Evolutionary conservation across 129 eudicot species (phyloP).

Genomic region (Arctium minus): DNA sequence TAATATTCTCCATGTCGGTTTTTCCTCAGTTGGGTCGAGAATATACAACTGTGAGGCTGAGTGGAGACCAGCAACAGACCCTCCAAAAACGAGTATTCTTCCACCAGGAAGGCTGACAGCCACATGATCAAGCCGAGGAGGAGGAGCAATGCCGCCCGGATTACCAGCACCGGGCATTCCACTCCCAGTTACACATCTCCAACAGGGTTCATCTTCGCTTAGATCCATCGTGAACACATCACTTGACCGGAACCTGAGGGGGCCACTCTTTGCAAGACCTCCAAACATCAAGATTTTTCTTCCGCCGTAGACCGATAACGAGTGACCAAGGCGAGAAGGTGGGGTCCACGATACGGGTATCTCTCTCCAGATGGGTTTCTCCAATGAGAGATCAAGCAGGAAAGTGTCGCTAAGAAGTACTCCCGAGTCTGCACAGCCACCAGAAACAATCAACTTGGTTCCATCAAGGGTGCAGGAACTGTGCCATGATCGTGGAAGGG

Average conservation of each 20-base stretch:
- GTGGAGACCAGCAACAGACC: slow-evolving; percentile 67
- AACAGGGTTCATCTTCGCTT: slow-evolving; percentile 45
- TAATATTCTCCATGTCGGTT: slow-evolving; percentile 54
- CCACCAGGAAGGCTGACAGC: slow-evolving; percentile 72
- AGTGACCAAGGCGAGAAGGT: slow-evolving; percentile 74
- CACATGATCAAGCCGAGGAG: slow-evolving; percentile 62
- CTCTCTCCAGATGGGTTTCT: slow-evolving; percentile 73
- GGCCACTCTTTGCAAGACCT: slow-evolving; percentile 78
- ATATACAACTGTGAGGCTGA: slow-evolving; percentile 54
- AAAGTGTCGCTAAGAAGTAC: slow-evolving; percentile 73
- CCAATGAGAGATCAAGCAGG: slow-evolving; percentile 58
- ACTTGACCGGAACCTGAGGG: slow-evolving; percentile 49
- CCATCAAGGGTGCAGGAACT: slow-evolving; percentile 90
- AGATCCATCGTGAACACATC: slow-evolving; percentile 47
- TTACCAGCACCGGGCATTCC: slow-evolving; percentile 59
- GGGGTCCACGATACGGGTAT: slow-evolving; percentile 73
- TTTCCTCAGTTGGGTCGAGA: slow-evolving; percentile 58
- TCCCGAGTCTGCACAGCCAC: slow-evolving; percentile 75
- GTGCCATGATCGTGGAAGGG: slow-evolving; percentile 94
- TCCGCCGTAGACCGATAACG: slow-evolving; percentile 66
- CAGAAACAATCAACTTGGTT: slow-evolving; percentile 57
- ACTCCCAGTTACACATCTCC: slow-evolving; percentile 56
- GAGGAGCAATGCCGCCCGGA: slow-evolving; percentile 61
- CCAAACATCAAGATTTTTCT: slow-evolving; percentile 79
- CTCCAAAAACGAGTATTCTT: slow-evolving; percentile 59